A percentile compares a stretch with the other conserved stretches of the same genome.
Evolutionary conservation across 2,329 filamentous ascomycete genomes (phyloP).

Genomic region (Alternaria conjuncta): DNA sequence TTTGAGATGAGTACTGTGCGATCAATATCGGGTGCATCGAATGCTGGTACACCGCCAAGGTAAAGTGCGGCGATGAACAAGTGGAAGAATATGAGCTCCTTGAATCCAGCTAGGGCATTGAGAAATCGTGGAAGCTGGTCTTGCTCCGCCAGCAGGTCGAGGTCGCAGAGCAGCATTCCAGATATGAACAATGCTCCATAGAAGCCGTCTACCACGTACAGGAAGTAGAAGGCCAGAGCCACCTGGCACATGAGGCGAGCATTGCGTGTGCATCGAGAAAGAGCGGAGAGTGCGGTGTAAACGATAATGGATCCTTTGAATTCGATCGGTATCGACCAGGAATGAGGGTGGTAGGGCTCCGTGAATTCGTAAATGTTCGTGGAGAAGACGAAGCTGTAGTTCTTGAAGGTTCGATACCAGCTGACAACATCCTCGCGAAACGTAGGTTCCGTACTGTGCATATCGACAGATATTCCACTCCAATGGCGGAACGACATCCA

Average conservation of each 20-base stretch:
- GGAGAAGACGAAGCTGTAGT: constrained; percentile 72
- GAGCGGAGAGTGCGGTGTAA: constrained; percentile 64
- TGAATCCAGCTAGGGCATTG: constrained; percentile 60
- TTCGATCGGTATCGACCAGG: constrained; percentile 49
- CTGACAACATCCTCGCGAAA: constrained; percentile 36
- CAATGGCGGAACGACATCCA: constrained; percentile 62
- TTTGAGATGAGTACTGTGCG: constrained; percentile 53
- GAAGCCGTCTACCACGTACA: constrained; percentile 71
- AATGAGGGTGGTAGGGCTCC: constrained; percentile 41
- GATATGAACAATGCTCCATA: constrained; percentile 55
- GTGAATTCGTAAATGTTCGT: constrained; percentile 65
- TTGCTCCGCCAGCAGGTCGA: constrained; percentile 40
- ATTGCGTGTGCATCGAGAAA: constrained; percentile 62
- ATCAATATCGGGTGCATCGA: constrained; percentile 51
- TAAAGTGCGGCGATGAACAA: constrained; percentile 60
- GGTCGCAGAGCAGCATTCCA: constrained; percentile 47
- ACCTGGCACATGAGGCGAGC: constrained; percentile 62
- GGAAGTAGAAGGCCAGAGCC: constrained; percentile 67
- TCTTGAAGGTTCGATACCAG: constrained; percentile 58
- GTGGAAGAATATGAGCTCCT: constrained; percentile 46
- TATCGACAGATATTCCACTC: constrained; percentile 42
- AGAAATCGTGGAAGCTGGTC: constrained; percentile 54
- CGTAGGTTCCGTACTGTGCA: constrained; percentile 59
- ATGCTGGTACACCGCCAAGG: constrained; percentile 66
- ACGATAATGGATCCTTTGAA: constrained; percentile 67